Conservation (phyloP, 768 basidiomycete species). For the Gymnopilus junonius region DNA sequence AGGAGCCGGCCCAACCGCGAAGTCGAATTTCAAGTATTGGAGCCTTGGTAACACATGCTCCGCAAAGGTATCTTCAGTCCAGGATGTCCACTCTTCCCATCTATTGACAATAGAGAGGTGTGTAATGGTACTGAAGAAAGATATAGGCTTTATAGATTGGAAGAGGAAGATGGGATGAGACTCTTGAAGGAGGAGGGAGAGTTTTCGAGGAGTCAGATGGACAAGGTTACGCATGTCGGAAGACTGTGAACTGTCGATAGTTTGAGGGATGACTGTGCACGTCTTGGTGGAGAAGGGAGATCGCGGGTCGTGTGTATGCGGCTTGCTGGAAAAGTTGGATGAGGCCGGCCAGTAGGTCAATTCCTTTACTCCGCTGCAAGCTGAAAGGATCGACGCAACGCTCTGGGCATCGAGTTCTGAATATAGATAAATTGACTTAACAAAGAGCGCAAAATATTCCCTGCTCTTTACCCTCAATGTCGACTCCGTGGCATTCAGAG, state of each 20-base stretch:
- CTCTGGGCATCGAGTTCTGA: constrained; percentile 36
- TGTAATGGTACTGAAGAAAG: constrained; percentile 40
- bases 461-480: constrained; percentile 35
- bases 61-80: constrained; percentile 28
- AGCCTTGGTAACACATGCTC: constrained; percentile 33
- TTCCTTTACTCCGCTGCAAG: constrained; percentile 37
- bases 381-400: constrained; percentile 34
- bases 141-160: constrained; percentile 28
- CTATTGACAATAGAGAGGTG: constrained; percentile 43
- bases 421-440: constrained; percentile 35
- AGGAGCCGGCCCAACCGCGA: constrained; percentile 33
- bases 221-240: constrained; percentile 24
- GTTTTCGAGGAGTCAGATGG: constrained; percentile 32
- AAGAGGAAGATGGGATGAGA: constrained; percentile 17
- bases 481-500: constrained; percentile 24
- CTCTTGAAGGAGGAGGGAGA: constrained; percentile 36
- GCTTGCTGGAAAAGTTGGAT: background rate
- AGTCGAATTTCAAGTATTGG: constrained; percentile 42
- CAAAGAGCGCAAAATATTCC: background rate
- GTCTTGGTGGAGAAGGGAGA: background rate
- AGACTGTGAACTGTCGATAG: background rate
- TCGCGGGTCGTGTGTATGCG: background rate
- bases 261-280: constrained; percentile 4
- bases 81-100: constrained; percentile 48
- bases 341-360: constrained; percentile 40